These are phyloP conservation scores for Thalassiosira hispida DNA, from an alignment of 352 stramenopile genomes.

Conservation along the genomic window DNA sequence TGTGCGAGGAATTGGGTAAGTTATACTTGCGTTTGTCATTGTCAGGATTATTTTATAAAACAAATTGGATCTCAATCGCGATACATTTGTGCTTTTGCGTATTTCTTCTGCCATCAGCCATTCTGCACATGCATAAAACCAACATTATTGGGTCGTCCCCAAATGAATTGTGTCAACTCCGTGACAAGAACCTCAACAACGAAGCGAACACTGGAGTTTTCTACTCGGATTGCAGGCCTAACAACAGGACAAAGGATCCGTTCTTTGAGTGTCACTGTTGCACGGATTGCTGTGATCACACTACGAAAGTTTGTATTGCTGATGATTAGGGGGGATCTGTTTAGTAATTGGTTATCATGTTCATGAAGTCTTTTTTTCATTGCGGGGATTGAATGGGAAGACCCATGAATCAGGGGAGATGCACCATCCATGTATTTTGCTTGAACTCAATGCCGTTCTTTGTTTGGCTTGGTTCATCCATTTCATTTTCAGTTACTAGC, in stretches of 20 bases:
- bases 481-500: too few relatives aligned
- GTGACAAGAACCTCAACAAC: constrained; percentile 24
- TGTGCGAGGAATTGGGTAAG: constrained; percentile 47
- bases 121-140: constrained; percentile 46
- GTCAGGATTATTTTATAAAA: background rate
- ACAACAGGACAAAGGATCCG: constrained; percentile 46
- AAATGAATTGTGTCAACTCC: constrained; percentile 39
- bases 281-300: constrained; percentile 55
- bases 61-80: background rate
- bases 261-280: constrained; percentile 43
- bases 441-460: too few relatives aligned
- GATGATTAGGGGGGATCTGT: constrained; percentile 32
- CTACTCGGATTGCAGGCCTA: constrained; percentile 47
- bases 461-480: too few relatives aligned
- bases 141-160: constrained; percentile 47
- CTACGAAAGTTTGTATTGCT: constrained; percentile 33
- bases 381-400: too few relatives aligned
- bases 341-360: background rate
- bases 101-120: constrained; percentile 1
- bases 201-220: constrained; percentile 32
- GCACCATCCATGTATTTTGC: too few relatives aligned
- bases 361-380: too few relatives aligned
- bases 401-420: too few relatives aligned
- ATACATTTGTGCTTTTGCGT: background rate
- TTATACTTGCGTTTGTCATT: background rate